phyloP scores from a whole-genome alignment of 2,329 filamentous ascomycete species.

The Exutisphaerella laricina region DNA sequence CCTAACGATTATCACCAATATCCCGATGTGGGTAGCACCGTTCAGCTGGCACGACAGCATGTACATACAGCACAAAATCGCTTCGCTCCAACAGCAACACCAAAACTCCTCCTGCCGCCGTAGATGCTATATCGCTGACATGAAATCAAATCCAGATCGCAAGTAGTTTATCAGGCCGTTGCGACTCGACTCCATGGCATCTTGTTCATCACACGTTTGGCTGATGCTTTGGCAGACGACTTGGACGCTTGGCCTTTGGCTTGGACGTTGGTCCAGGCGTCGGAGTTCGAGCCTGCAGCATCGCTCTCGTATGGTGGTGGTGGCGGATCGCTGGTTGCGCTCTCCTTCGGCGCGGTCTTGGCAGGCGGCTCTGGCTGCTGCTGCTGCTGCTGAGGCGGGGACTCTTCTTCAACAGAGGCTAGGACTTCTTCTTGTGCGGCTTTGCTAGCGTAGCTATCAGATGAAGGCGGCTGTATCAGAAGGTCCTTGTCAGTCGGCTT shows the following conservation, averaged over 20 bases:
- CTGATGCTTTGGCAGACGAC: conserved; percentile 1
- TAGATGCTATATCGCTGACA: no score
- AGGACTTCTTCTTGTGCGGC: background rate
- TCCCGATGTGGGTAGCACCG: no score
- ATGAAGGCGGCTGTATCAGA: background rate
- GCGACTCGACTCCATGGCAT: background rate
- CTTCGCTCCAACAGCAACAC: no score
- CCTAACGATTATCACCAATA: no score
- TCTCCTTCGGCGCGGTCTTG: background rate
- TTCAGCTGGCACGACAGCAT: no score
- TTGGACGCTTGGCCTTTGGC: background rate
- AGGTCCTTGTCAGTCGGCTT: background rate
- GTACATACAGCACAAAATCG: no score
- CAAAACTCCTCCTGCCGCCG: no score
- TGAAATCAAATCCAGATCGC: no score
- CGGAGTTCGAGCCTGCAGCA: background rate
- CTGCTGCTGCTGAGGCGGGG: background rate
- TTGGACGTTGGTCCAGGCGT: background rate
- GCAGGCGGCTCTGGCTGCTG: background rate
- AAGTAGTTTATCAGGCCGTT: background rate
- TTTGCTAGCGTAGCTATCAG: no score
- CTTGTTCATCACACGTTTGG: background rate
- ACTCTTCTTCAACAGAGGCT: background rate
- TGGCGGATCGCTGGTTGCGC: background rate
- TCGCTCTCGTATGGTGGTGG: conserved; percentile 1